A percentile compares a stretch with the other conserved stretches of the same genome.
phyloP scores from a whole-genome alignment of 441 rosid species.

The Erysimum cheiri region DNA sequence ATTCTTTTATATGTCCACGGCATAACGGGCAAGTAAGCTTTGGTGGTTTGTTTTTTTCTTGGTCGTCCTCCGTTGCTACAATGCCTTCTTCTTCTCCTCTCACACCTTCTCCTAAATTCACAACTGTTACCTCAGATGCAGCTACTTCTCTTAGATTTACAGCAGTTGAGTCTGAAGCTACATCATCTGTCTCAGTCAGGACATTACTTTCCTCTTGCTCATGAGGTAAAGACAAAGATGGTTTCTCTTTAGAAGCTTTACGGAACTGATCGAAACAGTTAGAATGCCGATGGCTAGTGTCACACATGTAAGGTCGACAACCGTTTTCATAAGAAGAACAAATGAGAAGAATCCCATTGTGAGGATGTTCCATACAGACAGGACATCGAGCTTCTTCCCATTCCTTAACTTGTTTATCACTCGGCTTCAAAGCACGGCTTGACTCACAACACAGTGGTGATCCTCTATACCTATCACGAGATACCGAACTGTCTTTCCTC shows the following conservation, averaged over 20 bases:
- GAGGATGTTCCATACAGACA: constrained; percentile 66
- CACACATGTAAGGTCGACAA: constrained; percentile 64
- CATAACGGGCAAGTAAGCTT: constrained; percentile 90
- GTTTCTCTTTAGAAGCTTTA: constrained; percentile 61
- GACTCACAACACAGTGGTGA: constrained; percentile 39
- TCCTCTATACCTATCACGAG: constrained; percentile 37
- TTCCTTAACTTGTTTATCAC: constrained; percentile 45
- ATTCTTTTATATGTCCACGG: constrained; percentile 83
- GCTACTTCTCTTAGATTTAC: constrained; percentile 25
- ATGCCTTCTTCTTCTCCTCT: constrained; percentile 45
- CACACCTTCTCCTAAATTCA: constrained; percentile 46
- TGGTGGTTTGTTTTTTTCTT: constrained; percentile 46
- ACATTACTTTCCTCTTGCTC: constrained; percentile 48
- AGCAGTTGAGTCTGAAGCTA: constrained; percentile 40
- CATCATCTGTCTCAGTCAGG: constrained; percentile 38
- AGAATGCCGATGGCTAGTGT: constrained; percentile 63
- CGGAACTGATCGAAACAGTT: constrained; percentile 64
- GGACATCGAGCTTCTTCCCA: constrained; percentile 65
- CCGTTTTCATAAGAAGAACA: constrained; percentile 58
- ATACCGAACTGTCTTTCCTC: constrained; percentile 36
- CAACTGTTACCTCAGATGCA: constrained; percentile 46
- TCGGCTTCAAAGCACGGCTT: constrained; percentile 34
- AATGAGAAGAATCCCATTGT: constrained; percentile 57
- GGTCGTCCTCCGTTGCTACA: constrained; percentile 43
- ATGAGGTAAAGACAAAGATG: constrained; percentile 40